Conservation (phyloP, 768 basidiomycete species). For the Auricularia heimuer region DNA sequence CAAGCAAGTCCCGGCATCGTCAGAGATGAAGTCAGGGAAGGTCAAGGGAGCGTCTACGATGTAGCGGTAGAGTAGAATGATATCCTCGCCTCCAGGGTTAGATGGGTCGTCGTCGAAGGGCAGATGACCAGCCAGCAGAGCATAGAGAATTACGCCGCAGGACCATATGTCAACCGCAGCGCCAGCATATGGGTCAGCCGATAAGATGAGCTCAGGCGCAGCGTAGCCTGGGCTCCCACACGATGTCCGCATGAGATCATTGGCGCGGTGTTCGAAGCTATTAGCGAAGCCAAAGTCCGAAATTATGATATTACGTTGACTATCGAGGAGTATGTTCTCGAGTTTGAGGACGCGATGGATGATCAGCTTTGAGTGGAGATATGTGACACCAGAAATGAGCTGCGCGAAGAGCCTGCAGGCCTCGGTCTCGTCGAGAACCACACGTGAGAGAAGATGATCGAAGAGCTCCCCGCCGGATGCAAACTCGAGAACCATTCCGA, state of each 20-base stretch:
- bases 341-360: constrained; percentile 98
- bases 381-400: constrained; percentile 96
- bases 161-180: constrained; percentile 98
- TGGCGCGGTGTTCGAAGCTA: constrained; percentile 82
- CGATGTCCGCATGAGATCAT: constrained; percentile 97
- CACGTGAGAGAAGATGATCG: constrained; percentile 98
- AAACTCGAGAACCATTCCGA: constrained; percentile 97
- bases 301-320: constrained; percentile 96
- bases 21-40: constrained; percentile 91
- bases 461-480: constrained; percentile 98
- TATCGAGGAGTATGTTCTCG: constrained; percentile 94
- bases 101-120: constrained; percentile 98
- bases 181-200: constrained; percentile 92
- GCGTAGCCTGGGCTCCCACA: constrained; percentile 98
- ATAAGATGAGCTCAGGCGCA: constrained; percentile 94
- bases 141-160: constrained; percentile 91
- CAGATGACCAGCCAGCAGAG: constrained; percentile 95
- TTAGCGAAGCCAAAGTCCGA: constrained; percentile 99
- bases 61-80: constrained; percentile 96
- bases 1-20: constrained; percentile 78
- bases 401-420: constrained; percentile 95
- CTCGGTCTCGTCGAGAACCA: constrained; percentile 88
- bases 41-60: constrained; percentile 94
- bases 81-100: constrained; percentile 98
- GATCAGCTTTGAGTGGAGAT: constrained; percentile 98